A percentile compares a stretch with the other conserved stretches of the same genome.
Conservation (phyloP, 495 filamentous ascomycete genomes). For the Talaromyces stipitatus region DNA sequence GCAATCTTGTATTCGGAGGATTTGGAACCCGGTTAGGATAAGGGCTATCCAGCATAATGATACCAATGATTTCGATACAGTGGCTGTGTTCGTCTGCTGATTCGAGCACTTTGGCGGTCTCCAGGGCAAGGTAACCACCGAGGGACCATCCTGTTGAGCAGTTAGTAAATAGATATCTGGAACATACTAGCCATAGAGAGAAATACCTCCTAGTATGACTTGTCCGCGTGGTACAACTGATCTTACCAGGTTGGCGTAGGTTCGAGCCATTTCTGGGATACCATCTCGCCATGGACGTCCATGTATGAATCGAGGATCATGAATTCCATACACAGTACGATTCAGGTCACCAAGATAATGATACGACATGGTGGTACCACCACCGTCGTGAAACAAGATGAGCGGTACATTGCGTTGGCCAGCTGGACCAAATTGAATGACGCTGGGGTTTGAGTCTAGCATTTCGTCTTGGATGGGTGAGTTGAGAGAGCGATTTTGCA, state of each 20-base stretch:
- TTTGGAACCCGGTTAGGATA: background rate
- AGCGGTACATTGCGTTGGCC: background rate
- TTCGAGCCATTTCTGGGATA: background rate
- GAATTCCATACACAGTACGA: background rate
- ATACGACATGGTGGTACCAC: background rate
- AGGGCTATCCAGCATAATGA: background rate
- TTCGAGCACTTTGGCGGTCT: background rate
- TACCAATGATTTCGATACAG: background rate
- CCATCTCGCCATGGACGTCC: background rate
- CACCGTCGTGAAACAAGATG: slow-evolving; percentile 1
- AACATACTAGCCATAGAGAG: background rate
- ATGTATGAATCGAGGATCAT: background rate
- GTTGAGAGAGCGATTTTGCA: no score
- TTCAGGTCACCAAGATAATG: background rate
- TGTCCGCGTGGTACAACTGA: background rate
- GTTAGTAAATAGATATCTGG: background rate
- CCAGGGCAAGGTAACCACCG: background rate
- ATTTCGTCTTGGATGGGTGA: background rate
- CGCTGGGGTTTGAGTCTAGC: background rate
- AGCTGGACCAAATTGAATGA: background rate
- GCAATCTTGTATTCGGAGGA: background rate
- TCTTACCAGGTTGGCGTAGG: background rate
- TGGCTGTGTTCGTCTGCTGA: background rate
- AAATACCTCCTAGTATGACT: background rate
- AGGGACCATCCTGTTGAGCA: background rate